Evolutionary conservation across 495 filamentous ascomycete genomes (phyloP).

Genomic region (Aspergillus incahuasiensis): DNA sequence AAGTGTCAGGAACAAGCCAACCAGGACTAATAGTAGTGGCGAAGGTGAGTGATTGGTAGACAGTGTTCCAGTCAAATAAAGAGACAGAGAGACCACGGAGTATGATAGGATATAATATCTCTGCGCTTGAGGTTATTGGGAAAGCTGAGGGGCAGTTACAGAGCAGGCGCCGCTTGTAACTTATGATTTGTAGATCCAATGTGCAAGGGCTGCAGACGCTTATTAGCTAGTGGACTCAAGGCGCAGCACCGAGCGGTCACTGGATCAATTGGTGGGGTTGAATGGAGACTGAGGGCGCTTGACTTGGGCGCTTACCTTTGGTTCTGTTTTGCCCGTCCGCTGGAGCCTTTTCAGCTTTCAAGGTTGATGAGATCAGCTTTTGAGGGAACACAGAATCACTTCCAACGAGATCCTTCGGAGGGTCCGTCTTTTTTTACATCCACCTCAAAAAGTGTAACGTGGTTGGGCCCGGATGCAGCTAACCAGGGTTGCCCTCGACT

Average conservation of each 20-base stretch:
- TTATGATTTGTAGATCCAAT: conserved; percentile 42
- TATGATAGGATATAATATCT: conserved; percentile 23
- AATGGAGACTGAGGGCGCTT: conserved; percentile 20
- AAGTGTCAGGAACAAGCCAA: conserved; percentile 22
- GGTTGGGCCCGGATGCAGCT: conserved; percentile 51
- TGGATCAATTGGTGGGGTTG: conserved; percentile 32
- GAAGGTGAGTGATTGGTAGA: conserved; percentile 16
- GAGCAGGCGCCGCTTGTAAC: conserved; percentile 19
- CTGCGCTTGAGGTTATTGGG: conserved; percentile 25
- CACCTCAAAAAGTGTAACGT: conserved; percentile 41
- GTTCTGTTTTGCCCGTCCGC: conserved; percentile 19
- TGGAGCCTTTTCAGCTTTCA: conserved; percentile 15
- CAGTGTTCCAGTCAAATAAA: conserved; percentile 8
- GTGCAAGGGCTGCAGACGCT: conserved; percentile 36
- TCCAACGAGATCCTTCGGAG: conserved; percentile 27
- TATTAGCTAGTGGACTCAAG: conserved; percentile 40
- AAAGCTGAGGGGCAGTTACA: conserved; percentile 29
- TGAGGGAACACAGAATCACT: conserved; percentile 23
- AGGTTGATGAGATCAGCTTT: conserved; percentile 17
- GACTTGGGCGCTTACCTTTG: conserved; percentile 35
- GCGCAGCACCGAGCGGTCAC: conserved; percentile 43
- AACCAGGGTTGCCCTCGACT: conserved; percentile 33
- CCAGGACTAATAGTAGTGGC: conserved; percentile 14
- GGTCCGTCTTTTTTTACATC: conserved; percentile 34
- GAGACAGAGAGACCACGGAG: conserved; percentile 3